Base-by-base conservation (phyloP, 2,329 filamentous ascomycete species). In the Xylariales sp. region DNA sequence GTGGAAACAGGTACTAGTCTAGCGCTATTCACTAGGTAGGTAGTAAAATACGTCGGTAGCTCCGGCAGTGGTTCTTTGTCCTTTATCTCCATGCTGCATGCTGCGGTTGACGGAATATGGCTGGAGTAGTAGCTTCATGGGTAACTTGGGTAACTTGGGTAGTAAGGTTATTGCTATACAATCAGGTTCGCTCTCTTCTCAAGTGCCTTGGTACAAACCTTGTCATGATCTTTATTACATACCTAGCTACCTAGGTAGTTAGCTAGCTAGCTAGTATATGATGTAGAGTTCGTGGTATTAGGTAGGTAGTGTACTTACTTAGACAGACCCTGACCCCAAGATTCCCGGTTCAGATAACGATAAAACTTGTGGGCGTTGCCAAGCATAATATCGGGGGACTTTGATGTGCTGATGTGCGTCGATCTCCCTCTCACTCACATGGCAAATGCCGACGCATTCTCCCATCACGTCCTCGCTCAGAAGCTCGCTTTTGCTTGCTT, bases 341-440 rank as follows among this genome's bases (percentile, higher is more conserved):
- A 39, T 60, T 16, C 57, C 32, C 23, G 14, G 28, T 59, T 41
- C 56, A 36, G 49, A 54, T 28, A 54, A 41, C 14, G 16, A 52
- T 9, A 41, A 41, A 39, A 39, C 12, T 52, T 16, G n/a, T 55
- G 36, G 18, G 23, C 16, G 52, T 28, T 56, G 53, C 39, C 53
- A 56, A 56, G 53, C 9, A 32, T 45, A 9, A 5, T 45, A 45
- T 16, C n/a, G 36, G 36, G 39, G 54, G 54, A 39, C n/a, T 34
- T 53, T 62, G 32, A 55, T 49, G 64, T 58, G 59, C 59, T 62
- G 32, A 55, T 49, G 64, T 58, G 59, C 59, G 59, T 60, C 64
- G 64, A 67, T 67, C 64, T 54, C 28, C 28, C 39, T 54, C 46
- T 28, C 41, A n/a, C 53, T 62, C 64, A 62, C 64, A 57, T 62